Conservation (phyloP, 441 rosid genomes). For the Syzygium syzygioides region DNA sequence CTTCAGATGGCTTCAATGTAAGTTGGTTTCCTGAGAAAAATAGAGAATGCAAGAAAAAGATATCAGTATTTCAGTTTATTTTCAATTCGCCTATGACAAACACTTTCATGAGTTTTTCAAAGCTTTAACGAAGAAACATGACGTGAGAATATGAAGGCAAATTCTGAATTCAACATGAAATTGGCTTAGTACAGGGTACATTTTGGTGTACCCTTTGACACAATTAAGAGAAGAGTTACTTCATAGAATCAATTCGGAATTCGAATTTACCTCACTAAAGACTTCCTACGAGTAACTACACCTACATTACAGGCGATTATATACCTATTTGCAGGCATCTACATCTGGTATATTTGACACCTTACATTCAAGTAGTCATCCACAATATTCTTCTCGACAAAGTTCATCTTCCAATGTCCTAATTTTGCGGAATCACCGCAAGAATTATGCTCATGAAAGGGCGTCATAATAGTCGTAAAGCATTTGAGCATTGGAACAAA, state of each 20-base stretch:
- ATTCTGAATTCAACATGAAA: not conserved
- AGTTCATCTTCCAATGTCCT: not conserved
- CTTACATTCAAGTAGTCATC: not conserved
- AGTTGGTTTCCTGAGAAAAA: not conserved
- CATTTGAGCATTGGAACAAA: not conserved
- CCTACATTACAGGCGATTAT: not conserved
- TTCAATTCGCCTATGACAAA: not conserved
- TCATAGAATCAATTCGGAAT: not conserved
- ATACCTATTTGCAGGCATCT: not conserved
- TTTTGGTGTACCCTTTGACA: not conserved
- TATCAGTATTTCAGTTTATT: not conserved
- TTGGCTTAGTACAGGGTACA: not conserved
- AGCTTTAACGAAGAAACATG: not conserved
- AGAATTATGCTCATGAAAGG: not conserved
- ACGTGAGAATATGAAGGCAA: not conserved
- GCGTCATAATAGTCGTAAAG: not conserved
- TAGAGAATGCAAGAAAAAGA: not conserved
- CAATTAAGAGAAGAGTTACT: not conserved
- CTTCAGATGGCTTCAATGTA: not conserved
- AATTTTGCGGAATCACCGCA: not conserved
- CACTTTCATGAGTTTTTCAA: not conserved
- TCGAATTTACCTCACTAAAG: not conserved
- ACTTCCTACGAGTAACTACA: not conserved
- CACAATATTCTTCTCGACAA: not conserved
- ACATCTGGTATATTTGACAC: not conserved